A percentile compares a stretch with the other conserved stretches of the same genome.
These are phyloP conservation scores for Hanseniaspora guilliermondii DNA, from an alignment of 805 yeast genomes.

Conservation along the genomic window DNA sequence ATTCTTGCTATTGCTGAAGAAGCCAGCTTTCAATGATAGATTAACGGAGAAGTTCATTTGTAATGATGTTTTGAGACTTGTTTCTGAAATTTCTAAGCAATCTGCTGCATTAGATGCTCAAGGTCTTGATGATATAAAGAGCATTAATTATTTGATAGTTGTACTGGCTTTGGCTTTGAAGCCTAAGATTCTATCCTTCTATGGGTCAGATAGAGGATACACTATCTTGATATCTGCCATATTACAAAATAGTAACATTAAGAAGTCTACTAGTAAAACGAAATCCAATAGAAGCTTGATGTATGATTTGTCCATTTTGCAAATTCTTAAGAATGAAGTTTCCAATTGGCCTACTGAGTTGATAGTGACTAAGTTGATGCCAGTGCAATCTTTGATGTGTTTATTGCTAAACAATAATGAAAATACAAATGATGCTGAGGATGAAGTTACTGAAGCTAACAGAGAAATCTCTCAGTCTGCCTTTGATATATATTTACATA, in stretches of 20 bases:
- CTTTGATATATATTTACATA: constrained; percentile 11
- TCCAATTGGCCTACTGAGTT: constrained; percentile 14
- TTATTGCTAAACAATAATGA: background rate
- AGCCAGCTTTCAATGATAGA: background rate
- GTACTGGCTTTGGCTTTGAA: constrained; percentile 1
- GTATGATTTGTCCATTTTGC: constrained; percentile 11
- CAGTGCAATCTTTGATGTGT: constrained; percentile 48
- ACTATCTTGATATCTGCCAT: constrained; percentile 13
- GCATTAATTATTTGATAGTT: constrained; percentile 10
- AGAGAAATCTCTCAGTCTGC: constrained; percentile 11
- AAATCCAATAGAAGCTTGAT: background rate
- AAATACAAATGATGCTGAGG: constrained; percentile 47
- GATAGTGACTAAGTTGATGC: constrained; percentile 48
- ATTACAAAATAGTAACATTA: constrained; percentile 9
- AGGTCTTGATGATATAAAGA: constrained; percentile 3
- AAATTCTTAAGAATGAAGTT: constrained; percentile 10
- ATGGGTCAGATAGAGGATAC: constrained; percentile 10
- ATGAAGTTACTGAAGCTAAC: constrained; percentile 40
- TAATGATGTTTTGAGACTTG: constrained; percentile 12
- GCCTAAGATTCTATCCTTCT: constrained; percentile 1
- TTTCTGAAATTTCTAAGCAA: constrained; percentile 10
- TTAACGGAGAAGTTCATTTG: constrained; percentile 10
- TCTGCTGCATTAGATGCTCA: constrained; percentile 1
- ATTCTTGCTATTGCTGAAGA: constrained; percentile 3
- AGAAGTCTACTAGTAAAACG: background rate